Evolutionary conservation across 2,329 filamentous ascomycete species (phyloP).

Genomic region (Xylaria digitata): DNA sequence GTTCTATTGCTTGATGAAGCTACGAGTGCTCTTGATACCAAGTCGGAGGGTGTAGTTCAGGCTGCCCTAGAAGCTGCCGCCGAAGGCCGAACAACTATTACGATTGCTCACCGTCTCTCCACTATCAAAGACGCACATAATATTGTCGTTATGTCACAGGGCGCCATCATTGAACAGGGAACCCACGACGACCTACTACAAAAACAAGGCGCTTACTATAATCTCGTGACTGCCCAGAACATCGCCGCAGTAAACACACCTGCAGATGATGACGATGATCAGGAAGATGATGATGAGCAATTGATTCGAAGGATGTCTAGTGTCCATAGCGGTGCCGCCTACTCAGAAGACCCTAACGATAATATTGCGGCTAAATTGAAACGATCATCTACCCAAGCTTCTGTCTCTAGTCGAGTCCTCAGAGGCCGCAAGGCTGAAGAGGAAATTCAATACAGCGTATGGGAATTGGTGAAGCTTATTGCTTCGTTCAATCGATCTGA

Average conservation of each 20-base stretch:
- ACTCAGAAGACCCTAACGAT: constrained; percentile 70
- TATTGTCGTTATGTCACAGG: constrained; percentile 90
- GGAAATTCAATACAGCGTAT: constrained; percentile 72
- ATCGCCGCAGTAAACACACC: constrained; percentile 69
- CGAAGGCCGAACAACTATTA: constrained; percentile 90
- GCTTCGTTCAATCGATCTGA: constrained; percentile 82
- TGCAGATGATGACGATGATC: constrained; percentile 63
- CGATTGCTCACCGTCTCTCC: constrained; percentile 93
- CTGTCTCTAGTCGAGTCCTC: constrained; percentile 77
- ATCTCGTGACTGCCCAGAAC: constrained; percentile 87
- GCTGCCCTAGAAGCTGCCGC: constrained; percentile 89
- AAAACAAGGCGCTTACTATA: constrained; percentile 78
- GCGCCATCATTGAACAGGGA: constrained; percentile 91
- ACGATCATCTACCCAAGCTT: constrained; percentile 66
- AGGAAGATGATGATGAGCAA: constrained; percentile 54
- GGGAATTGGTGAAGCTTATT: constrained; percentile 82
- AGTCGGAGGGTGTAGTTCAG: constrained; percentile 94
- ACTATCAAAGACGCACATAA: constrained; percentile 96
- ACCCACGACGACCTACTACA: constrained; percentile 84
- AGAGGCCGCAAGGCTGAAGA: constrained; percentile 64
- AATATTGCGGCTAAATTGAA: constrained; percentile 68
- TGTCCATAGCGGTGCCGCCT: constrained; percentile 54
- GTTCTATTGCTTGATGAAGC: constrained; percentile 93
- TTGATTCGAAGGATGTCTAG: constrained; percentile 61
- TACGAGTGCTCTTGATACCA: constrained; percentile 92